A percentile compares a stretch with the other conserved stretches of the same genome.
phyloP scores from a whole-genome alignment of 495 filamentous ascomycete genomes.

The Aspergillus sclerotioniger region DNA sequence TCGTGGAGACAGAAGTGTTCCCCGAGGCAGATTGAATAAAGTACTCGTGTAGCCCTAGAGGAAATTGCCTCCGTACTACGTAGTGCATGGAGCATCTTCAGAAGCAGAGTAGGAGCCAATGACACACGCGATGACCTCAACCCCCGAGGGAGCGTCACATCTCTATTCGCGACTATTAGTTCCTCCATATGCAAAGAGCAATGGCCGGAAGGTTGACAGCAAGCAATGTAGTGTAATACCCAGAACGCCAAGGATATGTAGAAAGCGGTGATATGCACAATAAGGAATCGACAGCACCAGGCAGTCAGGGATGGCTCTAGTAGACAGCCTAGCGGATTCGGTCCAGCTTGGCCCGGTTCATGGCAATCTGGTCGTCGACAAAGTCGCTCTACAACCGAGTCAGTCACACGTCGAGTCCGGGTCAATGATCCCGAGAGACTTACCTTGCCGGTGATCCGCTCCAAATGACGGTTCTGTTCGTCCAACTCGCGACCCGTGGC shows the following conservation, averaged over 20 bases:
- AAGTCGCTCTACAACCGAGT: conserved; percentile 54
- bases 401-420: conserved; percentile 21
- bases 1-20: no score
- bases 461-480: conserved; percentile 69
- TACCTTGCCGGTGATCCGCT: conserved; percentile 71
- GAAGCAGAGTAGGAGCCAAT: not conserved
- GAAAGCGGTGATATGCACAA: conserved; percentile 11
- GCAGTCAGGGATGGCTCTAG: conserved; percentile 22
- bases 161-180: not conserved
- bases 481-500: conserved; percentile 74
- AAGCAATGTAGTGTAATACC: conserved; percentile 9
- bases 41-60: no score
- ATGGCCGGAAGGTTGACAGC: not conserved
- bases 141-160: not conserved
- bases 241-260: conserved; percentile 17
- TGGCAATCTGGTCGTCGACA: conserved; percentile 69
- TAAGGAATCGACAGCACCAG: conserved; percentile 33
- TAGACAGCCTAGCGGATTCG: conserved; percentile 49
- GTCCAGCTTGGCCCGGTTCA: conserved; percentile 64
- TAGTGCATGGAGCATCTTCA: not conserved
- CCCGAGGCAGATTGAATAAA: no score
- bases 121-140: not conserved
- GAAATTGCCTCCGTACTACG: no score
- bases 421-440: conserved; percentile 9
- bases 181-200: not conserved